Conservation (phyloP, 2,329 filamentous ascomycete species). For the Botrytis byssoidea region DNA sequence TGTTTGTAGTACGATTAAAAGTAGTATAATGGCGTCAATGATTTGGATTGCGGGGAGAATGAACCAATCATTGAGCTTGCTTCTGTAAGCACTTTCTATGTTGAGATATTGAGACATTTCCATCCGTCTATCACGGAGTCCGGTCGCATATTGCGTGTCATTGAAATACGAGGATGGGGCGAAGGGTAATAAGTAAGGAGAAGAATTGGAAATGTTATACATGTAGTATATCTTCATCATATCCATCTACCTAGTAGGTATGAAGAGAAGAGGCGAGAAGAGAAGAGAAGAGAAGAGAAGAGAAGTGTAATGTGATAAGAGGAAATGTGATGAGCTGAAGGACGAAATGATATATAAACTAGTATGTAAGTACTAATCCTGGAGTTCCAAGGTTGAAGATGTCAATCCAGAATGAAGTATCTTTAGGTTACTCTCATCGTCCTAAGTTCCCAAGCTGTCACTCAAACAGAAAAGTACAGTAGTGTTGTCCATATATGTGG, state of each 20-base stretch:
- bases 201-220: background rate
- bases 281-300: no score
- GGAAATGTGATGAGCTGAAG: no score
- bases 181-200: no score
- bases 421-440: background rate
- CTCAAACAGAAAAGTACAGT: background rate
- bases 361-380: no score
- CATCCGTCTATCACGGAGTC: background rate
- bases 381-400: background rate
- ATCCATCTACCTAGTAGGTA: background rate
- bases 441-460: background rate
- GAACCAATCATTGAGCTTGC: conserved; percentile 17
- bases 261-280: background rate
- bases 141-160: background rate
- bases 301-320: no score
- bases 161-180: background rate
- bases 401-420: background rate
- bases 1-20: background rate
- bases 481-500: background rate
- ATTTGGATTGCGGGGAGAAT: conserved; percentile 14
- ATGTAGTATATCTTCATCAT: background rate
- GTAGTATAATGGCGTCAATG: conserved; percentile 12
- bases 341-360: no score
- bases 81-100: conserved; percentile 18
- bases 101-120: background rate